Conservation (phyloP, 257 asterid species). For the Sherardia arvensis region DNA sequence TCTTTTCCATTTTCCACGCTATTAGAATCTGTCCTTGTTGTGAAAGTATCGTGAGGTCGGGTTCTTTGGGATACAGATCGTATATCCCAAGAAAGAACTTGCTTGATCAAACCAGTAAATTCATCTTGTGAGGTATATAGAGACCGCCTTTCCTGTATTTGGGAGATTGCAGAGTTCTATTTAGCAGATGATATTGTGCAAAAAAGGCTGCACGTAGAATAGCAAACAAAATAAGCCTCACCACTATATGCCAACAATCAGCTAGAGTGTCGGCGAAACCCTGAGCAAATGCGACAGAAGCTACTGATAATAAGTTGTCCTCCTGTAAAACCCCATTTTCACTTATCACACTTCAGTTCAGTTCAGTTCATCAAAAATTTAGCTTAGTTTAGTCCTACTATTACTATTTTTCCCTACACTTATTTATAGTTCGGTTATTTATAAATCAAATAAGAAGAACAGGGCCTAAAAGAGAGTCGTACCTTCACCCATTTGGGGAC, state of each 20-base stretch:
- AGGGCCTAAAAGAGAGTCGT: constrained; percentile 8
- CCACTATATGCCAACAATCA: constrained; percentile 57
- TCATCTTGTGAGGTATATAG: constrained; percentile 61
- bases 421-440: too few relatives aligned
- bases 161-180: neutral
- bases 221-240: constrained; percentile 20
- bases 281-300: constrained; percentile 68
- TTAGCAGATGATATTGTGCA: neutral
- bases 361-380: too few relatives aligned
- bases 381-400: too few relatives aligned
- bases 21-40: constrained; percentile 8
- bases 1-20: constrained; percentile 13
- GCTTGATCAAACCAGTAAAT: constrained; percentile 50
- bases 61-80: constrained; percentile 74
- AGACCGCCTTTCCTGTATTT: constrained; percentile 49
- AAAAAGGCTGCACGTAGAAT: neutral
- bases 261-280: constrained; percentile 52
- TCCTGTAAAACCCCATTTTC: constrained; percentile 32
- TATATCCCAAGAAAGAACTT: constrained; percentile 86
- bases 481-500: constrained; percentile 96
- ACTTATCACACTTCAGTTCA: too few relatives aligned
- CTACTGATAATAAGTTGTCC: constrained; percentile 48
- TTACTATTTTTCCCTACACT: too few relatives aligned
- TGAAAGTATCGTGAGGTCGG: constrained; percentile 32
- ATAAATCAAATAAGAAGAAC: neutral